Conservation (phyloP, 805 yeast genomes). For the Wickerhamomyces alni region DNA sequence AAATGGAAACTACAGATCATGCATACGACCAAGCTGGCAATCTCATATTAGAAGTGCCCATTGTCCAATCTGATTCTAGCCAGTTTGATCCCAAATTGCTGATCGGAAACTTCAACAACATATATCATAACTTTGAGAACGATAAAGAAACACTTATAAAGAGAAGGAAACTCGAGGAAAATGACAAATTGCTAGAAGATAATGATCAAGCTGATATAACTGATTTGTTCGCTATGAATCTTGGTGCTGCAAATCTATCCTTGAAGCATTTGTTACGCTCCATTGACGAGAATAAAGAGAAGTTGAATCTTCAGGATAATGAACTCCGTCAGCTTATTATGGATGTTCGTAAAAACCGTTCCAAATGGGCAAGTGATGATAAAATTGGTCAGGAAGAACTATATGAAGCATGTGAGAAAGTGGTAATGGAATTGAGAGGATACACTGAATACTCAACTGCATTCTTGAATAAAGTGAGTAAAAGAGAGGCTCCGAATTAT, state of each 20-base stretch:
- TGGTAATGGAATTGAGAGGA: conserved; percentile 80
- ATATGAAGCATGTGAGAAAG: conserved; percentile 96
- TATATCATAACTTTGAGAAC: conserved; percentile 71
- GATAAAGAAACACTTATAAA: conserved; percentile 71
- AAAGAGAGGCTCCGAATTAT: conserved; percentile 97
- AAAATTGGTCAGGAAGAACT: conserved; percentile 95
- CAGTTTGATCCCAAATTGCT: conserved; percentile 28
- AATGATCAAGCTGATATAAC: conserved; percentile 3
- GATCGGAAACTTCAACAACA: conserved; percentile 61
- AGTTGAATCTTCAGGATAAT: conserved; percentile 64
- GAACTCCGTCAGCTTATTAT: conserved; percentile 80
- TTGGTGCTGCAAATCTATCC: conserved; percentile 73
- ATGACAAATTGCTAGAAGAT: conserved; percentile 56
- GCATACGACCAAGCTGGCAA: conserved; percentile 19
- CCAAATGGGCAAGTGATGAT: conserved; percentile 97
- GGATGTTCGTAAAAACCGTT: conserved; percentile 91
- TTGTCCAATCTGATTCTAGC: conserved; percentile 28
- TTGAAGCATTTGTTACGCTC: conserved; percentile 73
- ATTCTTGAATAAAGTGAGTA: conserved; percentile 90
- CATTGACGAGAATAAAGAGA: conserved; percentile 77
- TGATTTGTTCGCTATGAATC: conserved; percentile 32
- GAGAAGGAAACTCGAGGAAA: conserved; percentile 70
- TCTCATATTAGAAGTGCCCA: conserved; percentile 26
- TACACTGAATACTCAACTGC: conserved; percentile 97
- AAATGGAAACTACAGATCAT: conserved; percentile 7